Evolutionary conservation across 2,329 filamentous ascomycete genomes (phyloP).

Genomic region (Xylariaceae sp.): DNA sequence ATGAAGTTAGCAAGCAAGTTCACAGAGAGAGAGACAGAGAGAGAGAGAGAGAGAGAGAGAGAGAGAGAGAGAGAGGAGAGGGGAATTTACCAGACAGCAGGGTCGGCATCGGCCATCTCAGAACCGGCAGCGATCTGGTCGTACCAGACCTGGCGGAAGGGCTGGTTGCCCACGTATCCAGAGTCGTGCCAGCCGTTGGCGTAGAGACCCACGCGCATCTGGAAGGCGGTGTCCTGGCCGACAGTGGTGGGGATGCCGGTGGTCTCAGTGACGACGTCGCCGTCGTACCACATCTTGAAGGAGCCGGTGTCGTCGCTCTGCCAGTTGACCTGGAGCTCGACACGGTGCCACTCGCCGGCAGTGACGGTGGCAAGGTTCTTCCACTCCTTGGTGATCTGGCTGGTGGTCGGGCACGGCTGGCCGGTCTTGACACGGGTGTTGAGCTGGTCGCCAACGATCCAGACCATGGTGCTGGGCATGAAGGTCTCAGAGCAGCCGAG

Average conservation of each 20-base stretch:
- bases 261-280: slow-evolving; percentile 38
- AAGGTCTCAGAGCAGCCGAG: slow-evolving; percentile 40
- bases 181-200: slow-evolving; percentile 46
- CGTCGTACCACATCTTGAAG: slow-evolving; percentile 45
- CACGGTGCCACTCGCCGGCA: slow-evolving; percentile 41
- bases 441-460: slow-evolving; percentile 40
- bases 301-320: slow-evolving; percentile 38
- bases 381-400: slow-evolving; percentile 31
- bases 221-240: slow-evolving; percentile 38
- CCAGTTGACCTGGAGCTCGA: slow-evolving; percentile 44
- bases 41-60: not conserved
- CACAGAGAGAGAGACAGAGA: too few species aligned
- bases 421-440: slow-evolving; percentile 39
- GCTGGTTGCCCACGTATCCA: slow-evolving; percentile 20
- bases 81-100: slow-evolving; percentile 19
- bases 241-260: slow-evolving; percentile 40
- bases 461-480: slow-evolving; percentile 46
- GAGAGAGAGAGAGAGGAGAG: not conserved
- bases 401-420: slow-evolving; percentile 30
- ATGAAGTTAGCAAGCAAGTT: too few species aligned
- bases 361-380: slow-evolving; percentile 35
- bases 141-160: slow-evolving; percentile 43
- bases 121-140: slow-evolving; percentile 44
- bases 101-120: slow-evolving; percentile 36
- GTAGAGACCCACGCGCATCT: slow-evolving; percentile 45